These are phyloP conservation scores for Acarospora socialis DNA, from an alignment of 2,329 filamentous ascomycete genomes.

Conservation along the genomic window DNA sequence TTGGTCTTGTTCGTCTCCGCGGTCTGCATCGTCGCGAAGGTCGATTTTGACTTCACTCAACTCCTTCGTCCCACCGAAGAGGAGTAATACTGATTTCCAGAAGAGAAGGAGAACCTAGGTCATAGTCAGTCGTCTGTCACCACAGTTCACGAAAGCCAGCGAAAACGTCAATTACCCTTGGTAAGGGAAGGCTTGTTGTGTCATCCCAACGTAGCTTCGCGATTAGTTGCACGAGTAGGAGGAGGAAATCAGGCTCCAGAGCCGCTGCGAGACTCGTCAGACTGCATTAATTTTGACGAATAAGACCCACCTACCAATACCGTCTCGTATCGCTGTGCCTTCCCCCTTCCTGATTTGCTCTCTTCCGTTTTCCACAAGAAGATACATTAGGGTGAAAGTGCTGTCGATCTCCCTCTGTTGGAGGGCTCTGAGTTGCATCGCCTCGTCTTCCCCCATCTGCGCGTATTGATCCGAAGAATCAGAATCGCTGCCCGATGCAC, in stretches of 20 bases:
- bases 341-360: slow-evolving; percentile 18
- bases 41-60: slow-evolving; percentile 60
- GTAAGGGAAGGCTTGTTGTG: slow-evolving; percentile 38
- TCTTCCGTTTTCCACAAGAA: slow-evolving; percentile 28
- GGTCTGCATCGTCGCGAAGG: slow-evolving; percentile 41
- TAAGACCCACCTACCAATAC: slow-evolving; percentile 10
- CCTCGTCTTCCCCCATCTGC: not conserved
- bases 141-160: no score
- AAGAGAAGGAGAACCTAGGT: slow-evolving; percentile 64
- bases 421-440: slow-evolving; percentile 12
- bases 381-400: slow-evolving; percentile 29
- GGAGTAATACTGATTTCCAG: slow-evolving; percentile 81
- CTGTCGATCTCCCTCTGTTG: slow-evolving; percentile 28
- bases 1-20: slow-evolving; percentile 48
- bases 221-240: slow-evolving; percentile 56
- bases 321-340: slow-evolving; percentile 6
- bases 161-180: slow-evolving; percentile 37
- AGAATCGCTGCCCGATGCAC: slow-evolving; percentile 18
- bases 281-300: slow-evolving; percentile 12
- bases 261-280: slow-evolving; percentile 29
- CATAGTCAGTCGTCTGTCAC: no score
- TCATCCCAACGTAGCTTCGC: slow-evolving; percentile 59
- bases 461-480: slow-evolving; percentile 18
- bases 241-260: slow-evolving; percentile 53
- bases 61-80: slow-evolving; percentile 66